Evolutionary conservation across 176 grass and related monocot species (phyloP).

Genomic region (Poa annua): DNA sequence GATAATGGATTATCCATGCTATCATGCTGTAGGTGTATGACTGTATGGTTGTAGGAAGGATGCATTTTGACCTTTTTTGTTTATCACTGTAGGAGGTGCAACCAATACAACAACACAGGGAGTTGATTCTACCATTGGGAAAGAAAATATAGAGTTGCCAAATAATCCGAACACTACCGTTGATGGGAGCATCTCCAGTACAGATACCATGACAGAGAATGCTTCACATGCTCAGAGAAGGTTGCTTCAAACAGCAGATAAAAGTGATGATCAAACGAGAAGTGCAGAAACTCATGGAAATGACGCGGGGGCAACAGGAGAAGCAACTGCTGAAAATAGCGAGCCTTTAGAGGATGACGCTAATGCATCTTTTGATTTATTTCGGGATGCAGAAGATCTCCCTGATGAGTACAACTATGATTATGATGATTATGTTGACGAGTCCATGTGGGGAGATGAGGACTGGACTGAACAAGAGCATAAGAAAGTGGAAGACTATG

Average conservation of each 20-base stretch:
- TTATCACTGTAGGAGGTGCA: conserved; percentile 43
- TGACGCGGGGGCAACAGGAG: conserved; percentile 23
- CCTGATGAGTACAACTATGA: conserved; percentile 59
- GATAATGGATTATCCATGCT: conserved; percentile 16
- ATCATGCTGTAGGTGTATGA: background rate
- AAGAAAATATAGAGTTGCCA: conserved; percentile 43
- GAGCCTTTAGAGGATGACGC: conserved; percentile 78
- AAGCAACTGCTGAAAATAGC: conserved; percentile 67
- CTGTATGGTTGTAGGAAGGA: conserved; percentile 3
- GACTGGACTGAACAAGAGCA: conserved; percentile 86
- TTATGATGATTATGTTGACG: conserved; percentile 58
- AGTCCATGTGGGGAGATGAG: conserved; percentile 82
- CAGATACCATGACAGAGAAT: conserved; percentile 47
- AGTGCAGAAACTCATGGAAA: conserved; percentile 54
- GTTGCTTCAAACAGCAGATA: conserved; percentile 74
- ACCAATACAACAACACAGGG: conserved; percentile 35
- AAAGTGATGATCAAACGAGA: conserved; percentile 47
- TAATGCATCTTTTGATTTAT: conserved; percentile 87
- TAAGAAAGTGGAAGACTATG: conserved; percentile 80
- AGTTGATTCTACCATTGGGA: conserved; percentile 43
- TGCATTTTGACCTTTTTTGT: conserved; percentile 40
- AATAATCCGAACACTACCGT: conserved; percentile 41
- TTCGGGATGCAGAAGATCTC: conserved; percentile 56
- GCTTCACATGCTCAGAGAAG: conserved; percentile 61
- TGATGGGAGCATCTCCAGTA: conserved; percentile 37